Base-by-base conservation (phyloP, 2,329 filamentous ascomycete genomes). In the Penicillium sclerotigenum region DNA sequence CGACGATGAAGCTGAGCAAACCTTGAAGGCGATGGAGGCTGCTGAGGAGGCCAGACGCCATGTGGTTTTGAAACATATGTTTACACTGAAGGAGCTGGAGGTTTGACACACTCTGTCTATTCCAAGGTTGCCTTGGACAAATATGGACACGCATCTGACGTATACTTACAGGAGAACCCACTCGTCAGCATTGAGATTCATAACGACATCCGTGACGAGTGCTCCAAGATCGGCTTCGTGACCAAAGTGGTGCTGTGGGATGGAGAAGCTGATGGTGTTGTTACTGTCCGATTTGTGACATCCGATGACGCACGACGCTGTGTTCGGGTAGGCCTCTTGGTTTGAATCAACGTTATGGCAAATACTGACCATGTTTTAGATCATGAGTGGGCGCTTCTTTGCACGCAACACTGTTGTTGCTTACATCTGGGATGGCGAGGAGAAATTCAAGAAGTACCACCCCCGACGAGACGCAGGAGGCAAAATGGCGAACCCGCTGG, bases 161-260 rank as follows among this genome's bases (percentile, higher is more conserved):
- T 24, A 7, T 26, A 18, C 13, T 48, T 42, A 33, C 51, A 80
- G 64, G 89, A 95, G 69, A 92, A 97, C 67, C 86, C 89, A 2
- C 86, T 86, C 0, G 89, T 88, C 1, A 82, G 95, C 57, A 79
- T 95, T 36, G 93, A 97, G 60, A 96, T 97, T 77, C 95, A 95
- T 71, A 89, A 96, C 71, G 94, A 99, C 70, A 90, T 97, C 54
- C 84, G 90, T 43, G 90, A 96, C 48, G 92, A 96, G 74, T 96
- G 91, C 72, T 81, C 84, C 56, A 95, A 95, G 75, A 79, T 94
- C 14, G 94, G 94, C 3, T 81, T 87, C 24, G 90, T 97, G 34
- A 96, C 91, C 31, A 97, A 95, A 68, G 90, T 97, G 38, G 87
- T 94, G 3, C 79, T 99, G 16, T 99, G 89, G 71, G 94, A 99